Conservation (phyloP, 345 rosid species). For the Rhizophora mangle region DNA sequence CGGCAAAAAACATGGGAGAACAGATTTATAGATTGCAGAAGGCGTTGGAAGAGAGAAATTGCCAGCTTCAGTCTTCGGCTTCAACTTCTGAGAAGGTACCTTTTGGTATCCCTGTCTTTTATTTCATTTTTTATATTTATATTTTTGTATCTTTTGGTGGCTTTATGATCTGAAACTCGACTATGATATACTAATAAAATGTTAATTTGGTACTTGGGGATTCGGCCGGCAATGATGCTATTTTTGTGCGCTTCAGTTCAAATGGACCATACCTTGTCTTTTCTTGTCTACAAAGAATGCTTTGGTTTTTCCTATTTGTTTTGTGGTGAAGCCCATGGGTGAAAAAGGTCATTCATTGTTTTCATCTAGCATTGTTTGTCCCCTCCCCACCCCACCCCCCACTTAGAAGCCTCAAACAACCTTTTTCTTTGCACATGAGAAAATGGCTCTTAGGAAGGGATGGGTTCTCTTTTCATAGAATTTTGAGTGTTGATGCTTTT, state of each 20-base stretch:
- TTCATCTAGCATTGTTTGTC: background rate
- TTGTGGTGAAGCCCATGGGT: conserved; percentile 29
- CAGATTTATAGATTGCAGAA: conserved; percentile 46
- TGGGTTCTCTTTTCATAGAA: background rate
- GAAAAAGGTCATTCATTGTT: conserved; percentile 16
- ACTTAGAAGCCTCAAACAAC: background rate
- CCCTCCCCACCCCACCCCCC: background rate
- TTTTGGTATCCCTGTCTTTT: background rate
- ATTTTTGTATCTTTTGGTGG: background rate
- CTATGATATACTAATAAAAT: conserved; percentile 12
- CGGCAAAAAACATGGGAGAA: conserved; percentile 63
- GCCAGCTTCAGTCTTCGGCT: conserved; percentile 60
- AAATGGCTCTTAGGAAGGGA: background rate
- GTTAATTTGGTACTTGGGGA: conserved; percentile 5
- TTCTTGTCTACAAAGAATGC: conserved; percentile 13
- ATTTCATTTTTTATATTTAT: background rate
- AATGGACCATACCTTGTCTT: conserved; percentile 10
- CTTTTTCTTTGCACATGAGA: background rate
- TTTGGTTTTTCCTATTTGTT: conserved; percentile 27
- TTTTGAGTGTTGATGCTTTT: background rate
- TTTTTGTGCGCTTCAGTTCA: conserved; percentile 5
- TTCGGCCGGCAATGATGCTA: conserved; percentile 11
- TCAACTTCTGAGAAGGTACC: conserved; percentile 72
- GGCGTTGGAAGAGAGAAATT: conserved; percentile 54
- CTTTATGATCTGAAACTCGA: conserved; percentile 13